phyloP scores from a whole-genome alignment of 202 grass and related monocot genomes.

The Zoysia matrella region DNA sequence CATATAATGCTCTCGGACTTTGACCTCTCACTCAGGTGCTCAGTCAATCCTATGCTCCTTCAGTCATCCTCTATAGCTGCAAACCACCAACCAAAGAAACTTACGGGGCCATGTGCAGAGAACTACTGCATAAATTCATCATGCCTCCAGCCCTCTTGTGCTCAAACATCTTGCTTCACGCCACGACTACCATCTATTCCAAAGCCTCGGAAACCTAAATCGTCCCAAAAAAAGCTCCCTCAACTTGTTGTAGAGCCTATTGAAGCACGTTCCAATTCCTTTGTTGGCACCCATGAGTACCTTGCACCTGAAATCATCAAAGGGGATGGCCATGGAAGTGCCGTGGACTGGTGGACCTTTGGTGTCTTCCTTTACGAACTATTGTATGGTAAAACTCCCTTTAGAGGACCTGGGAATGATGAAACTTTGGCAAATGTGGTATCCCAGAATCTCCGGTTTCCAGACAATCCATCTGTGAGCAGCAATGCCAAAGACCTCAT shows the following conservation, averaged over 20 bases:
- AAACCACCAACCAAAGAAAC: slow-evolving; percentile 63
- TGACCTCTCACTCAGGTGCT: slow-evolving; percentile 13
- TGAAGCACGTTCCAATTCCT: no score
- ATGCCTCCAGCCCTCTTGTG: no score
- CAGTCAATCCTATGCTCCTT: slow-evolving; percentile 79
- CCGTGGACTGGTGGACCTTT: slow-evolving; percentile 96
- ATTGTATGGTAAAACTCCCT: slow-evolving; percentile 75
- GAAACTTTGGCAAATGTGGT: no score
- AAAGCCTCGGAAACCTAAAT: slow-evolving; percentile 52
- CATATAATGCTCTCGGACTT: no score
- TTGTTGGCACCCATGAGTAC: no score
- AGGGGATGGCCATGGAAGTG: slow-evolving; percentile 75
- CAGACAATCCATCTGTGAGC: slow-evolving; percentile 65
- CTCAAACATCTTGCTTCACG: slow-evolving; percentile 41
- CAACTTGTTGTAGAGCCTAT: slow-evolving; percentile 70
- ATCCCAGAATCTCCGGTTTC: slow-evolving; percentile 59
- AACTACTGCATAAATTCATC: slow-evolving; percentile 53
- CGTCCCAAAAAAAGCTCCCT: slow-evolving; percentile 50
- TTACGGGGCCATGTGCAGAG: slow-evolving; percentile 73
- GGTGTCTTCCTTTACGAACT: slow-evolving; percentile 87
- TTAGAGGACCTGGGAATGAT: no score
- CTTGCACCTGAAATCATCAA: no score
- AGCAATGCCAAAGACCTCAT: slow-evolving; percentile 76
- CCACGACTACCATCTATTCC: slow-evolving; percentile 56
- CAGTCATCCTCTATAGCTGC: slow-evolving; percentile 63